Percentiles rank a stretch among this genome's conserved stretches.
Evolutionary conservation across 2,329 filamentous ascomycete genomes (phyloP).

Genomic region (Emmonsia crescens): DNA sequence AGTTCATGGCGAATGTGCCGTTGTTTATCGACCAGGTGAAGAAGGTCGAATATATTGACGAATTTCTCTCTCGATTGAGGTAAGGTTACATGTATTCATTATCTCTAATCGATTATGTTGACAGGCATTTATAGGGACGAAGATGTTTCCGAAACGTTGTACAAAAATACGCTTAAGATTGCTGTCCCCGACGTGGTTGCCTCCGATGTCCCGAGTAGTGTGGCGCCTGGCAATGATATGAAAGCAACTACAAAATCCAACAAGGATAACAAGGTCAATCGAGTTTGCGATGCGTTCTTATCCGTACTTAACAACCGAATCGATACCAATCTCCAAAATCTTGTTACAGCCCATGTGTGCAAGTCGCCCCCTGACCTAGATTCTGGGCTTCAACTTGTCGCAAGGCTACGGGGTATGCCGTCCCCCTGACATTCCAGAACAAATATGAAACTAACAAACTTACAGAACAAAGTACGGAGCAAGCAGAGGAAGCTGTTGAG

Average conservation of each 20-base stretch:
- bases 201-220: conserved; percentile 3
- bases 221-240: not conserved
- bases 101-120: conserved; percentile 15
- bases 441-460: conserved; percentile 12
- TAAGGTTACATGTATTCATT: conserved; percentile 29
- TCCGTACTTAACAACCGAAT: conserved; percentile 52
- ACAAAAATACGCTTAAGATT: conserved; percentile 65
- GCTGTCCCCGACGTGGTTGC: conserved; percentile 19
- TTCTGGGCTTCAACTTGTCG: conserved; percentile 69
- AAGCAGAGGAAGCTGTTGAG: conserved; percentile 81
- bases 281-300: conserved; percentile 77
- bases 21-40: conserved; percentile 76
- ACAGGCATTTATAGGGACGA: conserved; percentile 50
- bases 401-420: conserved; percentile 48
- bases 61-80: conserved; percentile 80
- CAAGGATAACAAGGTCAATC: conserved; percentile 61
- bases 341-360: conserved; percentile 89
- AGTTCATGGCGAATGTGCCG: conserved; percentile 66
- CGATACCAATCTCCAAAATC: conserved; percentile 66
- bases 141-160: conserved; percentile 88
- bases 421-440: not conserved
- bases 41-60: conserved; percentile 70
- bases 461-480: conserved; percentile 49
- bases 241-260: conserved; percentile 8
- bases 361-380: conserved; percentile 85